phyloP scores from a whole-genome alignment of 257 asterid species.

The Rhazya stricta region DNA sequence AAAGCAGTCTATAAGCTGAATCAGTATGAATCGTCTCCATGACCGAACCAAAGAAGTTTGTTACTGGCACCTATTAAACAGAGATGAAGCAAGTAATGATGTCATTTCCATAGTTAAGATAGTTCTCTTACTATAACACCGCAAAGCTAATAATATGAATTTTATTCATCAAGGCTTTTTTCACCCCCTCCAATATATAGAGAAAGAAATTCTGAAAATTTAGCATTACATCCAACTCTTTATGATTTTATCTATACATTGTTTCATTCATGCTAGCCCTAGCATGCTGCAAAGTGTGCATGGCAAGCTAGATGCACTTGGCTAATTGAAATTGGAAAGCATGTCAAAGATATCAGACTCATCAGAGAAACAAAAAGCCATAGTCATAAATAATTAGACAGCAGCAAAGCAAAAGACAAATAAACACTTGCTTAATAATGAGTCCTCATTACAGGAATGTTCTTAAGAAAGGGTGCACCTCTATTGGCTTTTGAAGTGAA shows the following conservation, averaged over 20 bases:
- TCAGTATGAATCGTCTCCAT: conserved; percentile 91
- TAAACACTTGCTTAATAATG: background rate
- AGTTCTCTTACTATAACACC: background rate
- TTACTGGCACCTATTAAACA: conserved; percentile 68
- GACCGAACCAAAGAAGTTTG: conserved; percentile 95
- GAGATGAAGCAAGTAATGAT: conserved; percentile 10
- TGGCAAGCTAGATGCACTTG: background rate
- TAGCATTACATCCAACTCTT: background rate
- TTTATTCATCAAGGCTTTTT: background rate
- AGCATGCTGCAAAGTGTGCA: background rate
- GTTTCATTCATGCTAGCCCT: background rate
- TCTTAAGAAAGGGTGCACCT: too few species aligned
- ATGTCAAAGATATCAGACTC: background rate
- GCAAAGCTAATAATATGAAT: background rate
- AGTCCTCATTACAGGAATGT: background rate
- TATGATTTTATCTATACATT: background rate
- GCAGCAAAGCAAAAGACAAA: background rate
- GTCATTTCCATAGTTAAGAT: background rate
- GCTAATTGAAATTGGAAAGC: background rate
- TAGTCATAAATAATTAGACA: background rate
- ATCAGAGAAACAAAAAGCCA: background rate
- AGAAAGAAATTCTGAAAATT: background rate
- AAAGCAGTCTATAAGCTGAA: conserved; percentile 60
- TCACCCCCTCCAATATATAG: background rate
- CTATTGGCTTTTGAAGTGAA: too few species aligned